A percentile compares a stretch with the other conserved stretches of the same genome.
Conservation (phyloP, 1,284 basidiomycete species). For the Cerrena zonata region DNA sequence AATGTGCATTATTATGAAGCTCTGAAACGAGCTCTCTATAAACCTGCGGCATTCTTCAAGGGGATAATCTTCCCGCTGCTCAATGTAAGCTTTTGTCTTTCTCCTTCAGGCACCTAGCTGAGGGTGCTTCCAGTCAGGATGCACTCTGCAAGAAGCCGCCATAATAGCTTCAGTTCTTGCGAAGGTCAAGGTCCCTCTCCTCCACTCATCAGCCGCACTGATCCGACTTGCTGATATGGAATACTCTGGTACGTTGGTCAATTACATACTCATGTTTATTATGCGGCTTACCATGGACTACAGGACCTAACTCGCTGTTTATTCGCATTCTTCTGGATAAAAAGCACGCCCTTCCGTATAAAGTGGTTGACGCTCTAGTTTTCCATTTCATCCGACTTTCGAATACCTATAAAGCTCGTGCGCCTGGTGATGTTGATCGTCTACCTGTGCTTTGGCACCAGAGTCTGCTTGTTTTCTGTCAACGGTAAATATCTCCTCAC, state of each 20-base stretch:
- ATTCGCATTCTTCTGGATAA: conserved; percentile 97
- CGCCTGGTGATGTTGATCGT: conserved; percentile 61
- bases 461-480: conserved; percentile 88
- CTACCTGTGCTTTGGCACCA: conserved; percentile 98
- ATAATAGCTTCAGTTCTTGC: conserved; percentile 90
- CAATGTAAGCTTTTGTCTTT: conserved; percentile 53
- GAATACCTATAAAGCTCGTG: conserved; percentile 76
- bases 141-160: conserved; percentile 91
- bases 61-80: conserved; percentile 94
- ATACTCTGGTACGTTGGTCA: conserved; percentile 67
- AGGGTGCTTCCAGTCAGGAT: conserved; percentile 55
- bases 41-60: conserved; percentile 98
- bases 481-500: conserved; percentile 54
- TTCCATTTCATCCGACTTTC: conserved; percentile 97
- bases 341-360: conserved; percentile 96
- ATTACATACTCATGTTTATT: not conserved
- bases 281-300: not conserved
- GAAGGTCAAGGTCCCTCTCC: conserved; percentile 88
- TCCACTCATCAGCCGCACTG: conserved; percentile 94
- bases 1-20: conserved; percentile 93
- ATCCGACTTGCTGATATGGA: conserved; percentile 94
- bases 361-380: conserved; percentile 94
- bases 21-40: conserved; percentile 88
- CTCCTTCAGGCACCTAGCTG: too few species aligned
- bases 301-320: conserved; percentile 91